Percentiles rank a stretch among this genome's conserved stretches.
Evolutionary conservation across 2,329 filamentous ascomycete genomes (phyloP).

Genomic region (Ceratocystis harringtonii): DNA sequence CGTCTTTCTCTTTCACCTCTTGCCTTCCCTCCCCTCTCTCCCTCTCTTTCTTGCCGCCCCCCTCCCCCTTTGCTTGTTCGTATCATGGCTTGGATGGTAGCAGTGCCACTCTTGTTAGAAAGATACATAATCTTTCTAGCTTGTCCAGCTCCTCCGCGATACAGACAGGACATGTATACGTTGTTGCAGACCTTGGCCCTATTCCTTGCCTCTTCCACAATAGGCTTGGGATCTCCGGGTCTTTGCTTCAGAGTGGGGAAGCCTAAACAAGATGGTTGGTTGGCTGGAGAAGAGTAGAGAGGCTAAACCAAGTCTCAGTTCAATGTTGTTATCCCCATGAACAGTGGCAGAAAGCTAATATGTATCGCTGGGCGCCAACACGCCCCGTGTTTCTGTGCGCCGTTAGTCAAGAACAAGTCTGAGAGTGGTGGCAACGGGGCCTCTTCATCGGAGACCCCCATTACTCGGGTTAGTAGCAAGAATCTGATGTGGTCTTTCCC

Average conservation of each 20-base stretch:
- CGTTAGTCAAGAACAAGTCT: not conserved
- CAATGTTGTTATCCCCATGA: not conserved
- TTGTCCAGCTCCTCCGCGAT: not conserved
- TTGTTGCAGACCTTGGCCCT: not conserved
- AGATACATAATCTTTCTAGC: not conserved
- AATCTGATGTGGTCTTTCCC: slow-evolving; percentile 56
- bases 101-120: not conserved
- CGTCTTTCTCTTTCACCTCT: not conserved
- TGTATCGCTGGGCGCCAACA: not conserved
- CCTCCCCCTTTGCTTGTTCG: not conserved
- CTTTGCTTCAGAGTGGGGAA: not conserved
- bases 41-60: not conserved
- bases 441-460: not conserved
- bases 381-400: not conserved
- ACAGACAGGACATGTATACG: not conserved
- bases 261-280: not conserved
- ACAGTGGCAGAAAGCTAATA: not conserved
- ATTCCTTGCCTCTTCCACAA: not conserved
- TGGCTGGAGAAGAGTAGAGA: not conserved
- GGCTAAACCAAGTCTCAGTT: not conserved
- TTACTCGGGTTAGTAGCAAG: slow-evolving; percentile 17
- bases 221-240: not conserved
- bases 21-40: not conserved
- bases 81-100: not conserved
- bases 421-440: not conserved